Conservation (phyloP, 73 alveolate species). For the Uronychia setigera region DNA sequence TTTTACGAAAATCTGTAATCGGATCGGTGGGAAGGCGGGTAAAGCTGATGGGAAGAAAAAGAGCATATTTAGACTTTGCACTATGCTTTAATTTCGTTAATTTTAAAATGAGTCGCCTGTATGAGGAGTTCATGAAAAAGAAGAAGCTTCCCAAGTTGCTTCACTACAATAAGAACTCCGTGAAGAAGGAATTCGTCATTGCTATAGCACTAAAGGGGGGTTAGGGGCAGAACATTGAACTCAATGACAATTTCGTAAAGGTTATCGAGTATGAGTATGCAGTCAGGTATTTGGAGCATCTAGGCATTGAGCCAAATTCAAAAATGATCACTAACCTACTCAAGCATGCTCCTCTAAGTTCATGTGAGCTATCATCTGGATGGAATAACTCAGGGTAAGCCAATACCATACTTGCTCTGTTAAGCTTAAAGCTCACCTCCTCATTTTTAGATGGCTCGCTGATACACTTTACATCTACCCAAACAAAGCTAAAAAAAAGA, state of each 20-base stretch:
- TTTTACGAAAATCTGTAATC: neutral
- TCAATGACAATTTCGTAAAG: slow-evolving; percentile 69
- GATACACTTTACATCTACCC: slow-evolving; percentile 69
- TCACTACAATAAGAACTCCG: neutral
- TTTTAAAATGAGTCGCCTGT: slow-evolving; percentile 16
- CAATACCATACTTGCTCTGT: neutral
- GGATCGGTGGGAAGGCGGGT: neutral
- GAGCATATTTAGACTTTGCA: neutral
- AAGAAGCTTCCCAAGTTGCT: slow-evolving; percentile 5
- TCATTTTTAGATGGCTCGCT: slow-evolving; percentile 74
- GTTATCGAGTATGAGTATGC: slow-evolving; percentile 85
- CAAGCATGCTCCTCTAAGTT: slow-evolving; percentile 59
- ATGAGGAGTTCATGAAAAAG: slow-evolving; percentile 16
- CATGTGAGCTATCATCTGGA: slow-evolving; percentile 71
- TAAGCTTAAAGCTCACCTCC: too few species aligned
- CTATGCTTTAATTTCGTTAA: slow-evolving; percentile 1
- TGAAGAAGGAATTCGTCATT: slow-evolving; percentile 41
- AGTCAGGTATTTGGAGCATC: slow-evolving; percentile 68
- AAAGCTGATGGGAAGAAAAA: too few species aligned
- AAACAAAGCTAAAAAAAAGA: slow-evolving; percentile 49
- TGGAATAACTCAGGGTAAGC: slow-evolving; percentile 64
- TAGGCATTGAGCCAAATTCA: slow-evolving; percentile 75
- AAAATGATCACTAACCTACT: slow-evolving; percentile 59
- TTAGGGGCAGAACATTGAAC: slow-evolving; percentile 35
- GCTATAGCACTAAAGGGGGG: slow-evolving; percentile 66